Conservation (phyloP, 1,284 basidiomycete genomes). For the Heterobasidion occidentale region DNA sequence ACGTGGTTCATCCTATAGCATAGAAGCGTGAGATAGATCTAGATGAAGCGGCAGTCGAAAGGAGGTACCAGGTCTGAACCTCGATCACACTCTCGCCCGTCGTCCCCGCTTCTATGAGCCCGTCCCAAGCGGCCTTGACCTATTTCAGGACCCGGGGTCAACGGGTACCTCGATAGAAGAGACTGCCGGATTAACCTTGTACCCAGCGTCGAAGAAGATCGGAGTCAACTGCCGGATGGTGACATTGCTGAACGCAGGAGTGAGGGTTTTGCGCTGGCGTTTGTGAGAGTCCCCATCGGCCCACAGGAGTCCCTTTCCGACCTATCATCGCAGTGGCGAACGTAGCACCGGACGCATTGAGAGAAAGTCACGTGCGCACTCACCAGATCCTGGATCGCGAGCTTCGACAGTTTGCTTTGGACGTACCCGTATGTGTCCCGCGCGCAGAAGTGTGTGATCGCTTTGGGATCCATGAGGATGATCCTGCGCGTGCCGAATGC, state of each 20-base stretch:
- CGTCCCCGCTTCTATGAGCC: not conserved
- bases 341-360: not conserved
- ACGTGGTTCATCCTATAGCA: not conserved
- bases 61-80: not conserved
- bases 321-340: not conserved
- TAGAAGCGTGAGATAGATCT: not conserved
- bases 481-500: not conserved
- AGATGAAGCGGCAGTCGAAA: no score
- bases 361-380: not conserved
- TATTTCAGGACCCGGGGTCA: not conserved
- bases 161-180: no score
- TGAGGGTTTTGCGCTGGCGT: conserved; percentile 33
- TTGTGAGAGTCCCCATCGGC: conserved; percentile 1
- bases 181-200: conserved; percentile 32
- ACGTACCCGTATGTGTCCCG: not conserved
- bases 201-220: conserved; percentile 34
- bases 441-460: not conserved
- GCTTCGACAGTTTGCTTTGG: not conserved
- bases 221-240: conserved; percentile 27
- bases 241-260: conserved; percentile 32
- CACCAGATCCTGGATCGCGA: not conserved
- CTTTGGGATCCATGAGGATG: not conserved
- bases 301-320: not conserved
- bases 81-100: not conserved
- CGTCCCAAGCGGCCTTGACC: not conserved